A percentile compares a stretch with the other conserved stretches of the same genome.
These are phyloP conservation scores for Coniosporium tulheliwenetii DNA, from an alignment of 2,329 filamentous ascomycete species.

Conservation along the genomic window DNA sequence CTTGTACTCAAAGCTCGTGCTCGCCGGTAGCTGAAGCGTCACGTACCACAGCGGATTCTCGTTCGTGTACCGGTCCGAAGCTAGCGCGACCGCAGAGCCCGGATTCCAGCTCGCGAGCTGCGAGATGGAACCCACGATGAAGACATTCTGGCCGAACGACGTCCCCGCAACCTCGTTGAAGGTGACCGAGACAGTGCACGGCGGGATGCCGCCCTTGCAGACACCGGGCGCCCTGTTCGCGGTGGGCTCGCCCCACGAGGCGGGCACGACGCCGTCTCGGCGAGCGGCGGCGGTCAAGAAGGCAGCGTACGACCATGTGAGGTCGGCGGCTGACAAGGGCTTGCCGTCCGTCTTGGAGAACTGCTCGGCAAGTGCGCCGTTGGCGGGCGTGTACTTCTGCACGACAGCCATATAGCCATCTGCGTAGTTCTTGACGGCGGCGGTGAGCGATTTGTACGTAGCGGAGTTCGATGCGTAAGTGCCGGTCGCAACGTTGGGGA, in stretches of 20 bases:
- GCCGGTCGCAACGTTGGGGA: constrained; percentile 8
- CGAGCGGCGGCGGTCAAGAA: constrained; percentile 11
- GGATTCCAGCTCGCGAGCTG: constrained; percentile 49
- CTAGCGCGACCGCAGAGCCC: constrained; percentile 37
- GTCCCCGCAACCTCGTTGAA: constrained; percentile 47
- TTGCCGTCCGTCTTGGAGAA: constrained; percentile 13
- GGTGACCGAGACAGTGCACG: constrained; percentile 37
- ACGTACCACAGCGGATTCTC: constrained; percentile 46
- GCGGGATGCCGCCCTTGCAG: not conserved
- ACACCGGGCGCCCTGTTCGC: no score
- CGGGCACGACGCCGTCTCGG: not conserved
- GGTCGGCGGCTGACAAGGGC: constrained; percentile 12
- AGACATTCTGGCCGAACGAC: constrained; percentile 46
- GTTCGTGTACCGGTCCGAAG: constrained; percentile 41
- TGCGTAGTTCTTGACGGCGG: constrained; percentile 15
- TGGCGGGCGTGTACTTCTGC: constrained; percentile 14
- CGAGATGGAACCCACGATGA: constrained; percentile 43
- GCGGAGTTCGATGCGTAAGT: constrained; percentile 10
- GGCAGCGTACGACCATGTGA: constrained; percentile 19
- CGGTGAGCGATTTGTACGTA: constrained; percentile 9
- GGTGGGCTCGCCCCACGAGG: not conserved
- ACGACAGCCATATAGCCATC: constrained; percentile 17
- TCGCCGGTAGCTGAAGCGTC: constrained; percentile 39
- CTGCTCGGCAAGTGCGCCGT: constrained; percentile 14
- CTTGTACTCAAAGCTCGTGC: constrained; percentile 48